phyloP scores from a whole-genome alignment of 495 filamentous ascomycete species.

The Penicillium cataractarum region DNA sequence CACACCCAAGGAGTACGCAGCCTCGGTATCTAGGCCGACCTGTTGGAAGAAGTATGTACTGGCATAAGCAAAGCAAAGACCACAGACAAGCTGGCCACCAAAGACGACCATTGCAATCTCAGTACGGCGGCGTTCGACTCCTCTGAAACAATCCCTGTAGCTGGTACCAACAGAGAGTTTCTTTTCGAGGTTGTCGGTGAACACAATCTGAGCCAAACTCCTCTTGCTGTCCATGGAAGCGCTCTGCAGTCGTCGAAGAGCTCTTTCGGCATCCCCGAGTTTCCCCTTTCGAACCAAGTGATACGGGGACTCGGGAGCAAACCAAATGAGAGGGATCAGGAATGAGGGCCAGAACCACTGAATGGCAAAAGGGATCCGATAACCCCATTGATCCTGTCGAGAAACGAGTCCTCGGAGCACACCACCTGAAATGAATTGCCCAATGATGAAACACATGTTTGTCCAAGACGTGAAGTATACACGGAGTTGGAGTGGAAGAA shows the following conservation, averaged over 20 bases:
- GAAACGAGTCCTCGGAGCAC: neutral
- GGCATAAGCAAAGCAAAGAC: neutral
- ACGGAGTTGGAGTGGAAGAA: neutral
- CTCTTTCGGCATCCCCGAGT: neutral
- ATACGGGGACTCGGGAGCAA: neutral
- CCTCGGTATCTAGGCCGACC: neutral
- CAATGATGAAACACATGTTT: neutral
- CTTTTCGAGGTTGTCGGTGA: neutral
- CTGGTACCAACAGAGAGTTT: neutral
- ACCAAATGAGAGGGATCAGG: neutral
- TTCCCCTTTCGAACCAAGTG: neutral
- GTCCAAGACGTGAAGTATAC: neutral
- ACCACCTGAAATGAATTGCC: neutral
- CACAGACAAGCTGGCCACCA: neutral
- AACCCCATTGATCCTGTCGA: neutral
- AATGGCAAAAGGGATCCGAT: slow-evolving; percentile 3
- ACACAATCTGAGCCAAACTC: neutral
- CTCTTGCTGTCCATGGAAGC: neutral
- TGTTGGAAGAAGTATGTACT: slow-evolving; percentile 2
- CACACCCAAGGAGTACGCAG: neutral
- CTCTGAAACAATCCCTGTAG: neutral
- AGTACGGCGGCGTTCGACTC: neutral
- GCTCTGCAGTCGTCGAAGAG: neutral
- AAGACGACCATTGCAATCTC: neutral
- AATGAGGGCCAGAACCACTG: slow-evolving; percentile 1